phyloP scores from a whole-genome alignment of 306 rosid genomes.

The Rosa lucieae region DNA sequence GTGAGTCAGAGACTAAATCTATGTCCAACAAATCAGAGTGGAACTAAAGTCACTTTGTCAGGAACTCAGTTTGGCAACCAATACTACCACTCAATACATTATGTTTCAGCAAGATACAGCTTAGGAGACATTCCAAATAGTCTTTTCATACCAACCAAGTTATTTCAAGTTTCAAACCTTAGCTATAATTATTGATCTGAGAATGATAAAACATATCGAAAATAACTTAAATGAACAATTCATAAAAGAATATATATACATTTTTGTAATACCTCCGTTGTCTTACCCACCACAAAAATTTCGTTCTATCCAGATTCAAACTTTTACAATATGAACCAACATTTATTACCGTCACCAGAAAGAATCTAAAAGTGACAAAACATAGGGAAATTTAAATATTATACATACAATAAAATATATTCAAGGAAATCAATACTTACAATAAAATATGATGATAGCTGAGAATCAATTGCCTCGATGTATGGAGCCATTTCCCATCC shows the following conservation, averaged over 20 bases:
- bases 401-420: slow-evolving; percentile 43
- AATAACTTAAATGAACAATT: not conserved
- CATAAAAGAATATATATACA: not conserved
- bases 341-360: not conserved
- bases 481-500: slow-evolving; percentile 99
- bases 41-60: not conserved
- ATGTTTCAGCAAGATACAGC: not conserved
- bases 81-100: not conserved
- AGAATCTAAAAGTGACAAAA: not conserved
- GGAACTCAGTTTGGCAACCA: not conserved
- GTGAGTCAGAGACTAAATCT: not conserved
- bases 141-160: not conserved
- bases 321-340: not conserved
- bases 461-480: slow-evolving; percentile 89
- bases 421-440: slow-evolving; percentile 39
- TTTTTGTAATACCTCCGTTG: not conserved
- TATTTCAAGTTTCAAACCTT: not conserved
- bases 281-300: not conserved
- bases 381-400: not conserved
- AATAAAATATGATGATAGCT: slow-evolving; percentile 53
- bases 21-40: not conserved
- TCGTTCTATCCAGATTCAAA: not conserved
- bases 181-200: not conserved
- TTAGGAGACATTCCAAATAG: not conserved
- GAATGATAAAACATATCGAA: not conserved